Conservation (phyloP, 75 land plant genomes). For the Picea glauca region DNA sequence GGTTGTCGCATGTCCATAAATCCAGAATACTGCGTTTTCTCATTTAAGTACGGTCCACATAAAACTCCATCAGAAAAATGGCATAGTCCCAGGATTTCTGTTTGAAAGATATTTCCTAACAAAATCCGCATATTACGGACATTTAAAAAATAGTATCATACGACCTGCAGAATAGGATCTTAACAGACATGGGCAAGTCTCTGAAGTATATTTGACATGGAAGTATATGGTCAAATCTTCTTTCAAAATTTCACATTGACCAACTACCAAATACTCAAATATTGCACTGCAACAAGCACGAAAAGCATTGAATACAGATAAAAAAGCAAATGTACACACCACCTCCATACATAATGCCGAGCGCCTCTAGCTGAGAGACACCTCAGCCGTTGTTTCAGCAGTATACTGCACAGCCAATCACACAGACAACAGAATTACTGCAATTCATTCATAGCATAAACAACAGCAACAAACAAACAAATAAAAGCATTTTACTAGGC, state of each 20-base stretch:
- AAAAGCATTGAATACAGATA: background rate
- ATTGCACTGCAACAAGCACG: background rate
- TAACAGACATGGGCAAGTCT: background rate
- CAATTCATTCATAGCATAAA: background rate
- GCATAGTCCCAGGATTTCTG: too few relatives aligned
- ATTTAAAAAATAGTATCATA: too few relatives aligned
- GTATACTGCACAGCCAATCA: background rate
- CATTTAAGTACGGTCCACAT: too few relatives aligned
- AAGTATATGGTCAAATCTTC: background rate
- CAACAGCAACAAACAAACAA: background rate
- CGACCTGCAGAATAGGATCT: background rate
- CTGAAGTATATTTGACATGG: background rate
- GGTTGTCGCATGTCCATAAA: too few relatives aligned
- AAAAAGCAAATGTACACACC: conserved; percentile 9
- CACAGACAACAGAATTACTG: background rate
- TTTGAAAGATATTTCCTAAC: too few relatives aligned
- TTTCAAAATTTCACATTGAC: background rate
- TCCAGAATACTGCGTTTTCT: too few relatives aligned
- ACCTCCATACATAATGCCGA: conserved; percentile 10
- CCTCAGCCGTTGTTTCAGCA: background rate
- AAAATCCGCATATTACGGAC: too few relatives aligned
- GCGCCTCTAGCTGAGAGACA: too few relatives aligned
- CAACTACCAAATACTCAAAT: too few relatives aligned
- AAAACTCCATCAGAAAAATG: too few relatives aligned
- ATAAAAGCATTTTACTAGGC: too few relatives aligned